These are phyloP conservation scores for Phytopythium chamaehyphon DNA, from an alignment of 352 stramenopile species.

Conservation along the genomic window DNA sequence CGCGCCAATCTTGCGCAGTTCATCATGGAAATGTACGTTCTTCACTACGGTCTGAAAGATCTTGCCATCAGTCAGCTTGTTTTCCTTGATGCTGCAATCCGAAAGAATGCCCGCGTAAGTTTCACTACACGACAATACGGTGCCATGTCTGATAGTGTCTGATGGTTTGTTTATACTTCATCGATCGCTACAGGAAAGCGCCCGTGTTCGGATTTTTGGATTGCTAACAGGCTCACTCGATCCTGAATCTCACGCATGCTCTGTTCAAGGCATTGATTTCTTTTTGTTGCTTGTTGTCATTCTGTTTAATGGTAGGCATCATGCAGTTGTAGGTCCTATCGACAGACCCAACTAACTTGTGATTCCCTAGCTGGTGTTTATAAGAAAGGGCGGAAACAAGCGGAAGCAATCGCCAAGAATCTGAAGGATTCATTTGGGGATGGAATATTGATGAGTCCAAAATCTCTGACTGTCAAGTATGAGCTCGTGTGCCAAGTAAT, in stretches of 20 bases:
- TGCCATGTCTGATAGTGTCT: not conserved
- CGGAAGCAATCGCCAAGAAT: conserved; percentile 60
- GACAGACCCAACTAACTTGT: not conserved
- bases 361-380: conserved; percentile 43
- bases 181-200: conserved; percentile 38
- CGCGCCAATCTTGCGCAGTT: conserved; percentile 65
- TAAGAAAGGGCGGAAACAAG: conserved; percentile 67
- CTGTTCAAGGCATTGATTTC: conserved; percentile 68
- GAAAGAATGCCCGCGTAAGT: conserved; percentile 50
- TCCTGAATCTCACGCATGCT: conserved; percentile 72
- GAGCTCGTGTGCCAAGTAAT: conserved; percentile 67
- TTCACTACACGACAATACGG: not conserved
- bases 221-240: conserved; percentile 68
- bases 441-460: conserved; percentile 54
- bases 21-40: conserved; percentile 81
- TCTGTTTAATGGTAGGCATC: conserved; percentile 61
- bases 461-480: conserved; percentile 40
- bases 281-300: conserved; percentile 75
- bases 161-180: not conserved
- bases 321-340: not conserved
- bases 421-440: conserved; percentile 69
- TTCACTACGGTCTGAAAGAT: conserved; percentile 78
- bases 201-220: conserved; percentile 61
- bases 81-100: conserved; percentile 71
- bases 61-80: conserved; percentile 77